Conservation (phyloP, 2,329 filamentous ascomycete genomes). For the Cladosporium cucumerinum region DNA sequence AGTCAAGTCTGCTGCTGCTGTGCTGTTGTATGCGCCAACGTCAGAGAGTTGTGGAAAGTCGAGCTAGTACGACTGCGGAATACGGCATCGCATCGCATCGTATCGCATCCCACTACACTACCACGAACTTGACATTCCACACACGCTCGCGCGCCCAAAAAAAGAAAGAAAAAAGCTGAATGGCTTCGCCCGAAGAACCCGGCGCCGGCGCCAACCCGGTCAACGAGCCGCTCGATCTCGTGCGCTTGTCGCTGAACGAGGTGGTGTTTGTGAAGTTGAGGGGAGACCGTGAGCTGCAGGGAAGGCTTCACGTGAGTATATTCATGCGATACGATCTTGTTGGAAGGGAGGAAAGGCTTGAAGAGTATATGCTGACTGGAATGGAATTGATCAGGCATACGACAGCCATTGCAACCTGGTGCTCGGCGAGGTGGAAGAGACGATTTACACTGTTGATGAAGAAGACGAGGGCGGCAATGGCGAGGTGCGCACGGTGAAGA, state of each 20-base stretch:
- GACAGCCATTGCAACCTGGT: constrained; percentile 98
- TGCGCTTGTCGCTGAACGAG: constrained; percentile 90
- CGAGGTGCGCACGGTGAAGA: constrained; percentile 83
- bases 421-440: constrained; percentile 94
- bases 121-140: too few relatives aligned
- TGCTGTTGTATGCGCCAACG: constrained; percentile 1
- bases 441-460: constrained; percentile 89
- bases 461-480: constrained; percentile 75
- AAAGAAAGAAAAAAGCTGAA: constrained; percentile 38
- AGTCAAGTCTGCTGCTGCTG: not conserved
- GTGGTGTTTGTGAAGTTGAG: constrained; percentile 95
- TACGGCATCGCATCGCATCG: not conserved
- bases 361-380: not conserved
- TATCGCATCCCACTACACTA: too few relatives aligned
- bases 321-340: too few relatives aligned
- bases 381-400: constrained; percentile 66
- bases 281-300: constrained; percentile 92
- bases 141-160: not conserved
- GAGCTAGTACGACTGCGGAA: constrained; percentile 3
- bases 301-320: constrained; percentile 78
- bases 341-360: not conserved
- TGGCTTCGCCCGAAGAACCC: constrained; percentile 74
- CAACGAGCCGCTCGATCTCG: constrained; percentile 91
- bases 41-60: not conserved
- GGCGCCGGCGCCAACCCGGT: constrained; percentile 55